Evolutionary conservation across 352 stramenopile species (phyloP).

Genomic region (Globisporangium splendens): DNA sequence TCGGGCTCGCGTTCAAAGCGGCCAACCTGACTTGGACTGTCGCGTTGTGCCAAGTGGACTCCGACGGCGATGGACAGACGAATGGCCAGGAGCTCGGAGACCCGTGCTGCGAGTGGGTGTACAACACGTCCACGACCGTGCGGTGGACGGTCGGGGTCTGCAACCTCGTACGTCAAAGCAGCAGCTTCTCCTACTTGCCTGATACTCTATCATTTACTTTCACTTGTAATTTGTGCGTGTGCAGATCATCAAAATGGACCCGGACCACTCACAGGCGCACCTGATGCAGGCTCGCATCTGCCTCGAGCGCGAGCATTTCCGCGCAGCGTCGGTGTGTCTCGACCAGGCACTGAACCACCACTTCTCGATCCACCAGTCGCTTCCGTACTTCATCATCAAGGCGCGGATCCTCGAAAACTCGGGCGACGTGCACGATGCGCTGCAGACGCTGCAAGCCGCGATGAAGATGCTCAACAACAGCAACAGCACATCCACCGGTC

Average conservation of each 20-base stretch:
- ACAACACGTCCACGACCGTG: no score
- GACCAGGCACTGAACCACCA: slow-evolving; percentile 89
- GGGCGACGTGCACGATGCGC: slow-evolving; percentile 76
- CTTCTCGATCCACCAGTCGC: slow-evolving; percentile 82
- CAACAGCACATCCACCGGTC: slow-evolving; percentile 10
- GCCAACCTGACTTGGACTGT: slow-evolving; percentile 5
- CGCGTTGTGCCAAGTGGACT: slow-evolving; percentile 15
- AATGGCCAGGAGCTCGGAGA: slow-evolving; percentile 64
- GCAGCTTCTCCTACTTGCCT: neutral
- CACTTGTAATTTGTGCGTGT: neutral
- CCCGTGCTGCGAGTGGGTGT: slow-evolving; percentile 43
- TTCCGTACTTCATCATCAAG: slow-evolving; percentile 88
- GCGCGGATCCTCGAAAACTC: slow-evolving; percentile 75
- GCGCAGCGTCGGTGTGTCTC: slow-evolving; percentile 62
- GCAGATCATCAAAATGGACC: slow-evolving; percentile 81
- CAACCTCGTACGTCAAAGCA: slow-evolving; percentile 28
- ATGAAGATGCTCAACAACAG: slow-evolving; percentile 56
- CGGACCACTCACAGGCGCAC: slow-evolving; percentile 66
- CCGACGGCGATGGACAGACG: slow-evolving; percentile 40
- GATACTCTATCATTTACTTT: neutral
- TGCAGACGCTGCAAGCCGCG: slow-evolving; percentile 71
- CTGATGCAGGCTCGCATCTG: slow-evolving; percentile 82
- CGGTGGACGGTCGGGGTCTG: no score
- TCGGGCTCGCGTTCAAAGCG: slow-evolving; percentile 29
- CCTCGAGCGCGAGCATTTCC: slow-evolving; percentile 75